Conservation (phyloP, 352 stramenopile species). For the Elongisporangium prolatum region DNA sequence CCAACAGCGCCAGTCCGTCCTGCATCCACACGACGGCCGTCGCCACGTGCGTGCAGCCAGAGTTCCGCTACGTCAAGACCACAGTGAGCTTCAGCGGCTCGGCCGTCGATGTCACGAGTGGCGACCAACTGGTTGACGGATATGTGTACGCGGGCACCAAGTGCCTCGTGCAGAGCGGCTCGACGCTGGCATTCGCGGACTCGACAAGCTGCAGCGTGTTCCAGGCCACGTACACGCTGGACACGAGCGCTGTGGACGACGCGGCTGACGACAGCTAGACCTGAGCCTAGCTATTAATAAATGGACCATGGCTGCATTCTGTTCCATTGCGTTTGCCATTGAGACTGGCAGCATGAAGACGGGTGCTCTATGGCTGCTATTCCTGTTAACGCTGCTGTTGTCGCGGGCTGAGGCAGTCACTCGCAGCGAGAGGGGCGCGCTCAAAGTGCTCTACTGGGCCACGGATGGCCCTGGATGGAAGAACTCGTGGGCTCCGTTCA, state of each 20-base stretch:
- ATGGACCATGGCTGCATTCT: background rate
- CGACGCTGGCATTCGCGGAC: slow-evolving; percentile 11
- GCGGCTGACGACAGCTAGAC: background rate
- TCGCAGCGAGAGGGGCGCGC: slow-evolving; percentile 48
- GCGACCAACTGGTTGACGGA: slow-evolving; percentile 23
- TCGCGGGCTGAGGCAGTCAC: slow-evolving; percentile 5
- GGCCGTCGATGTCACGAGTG: slow-evolving; percentile 11
- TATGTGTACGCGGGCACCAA: slow-evolving; percentile 15
- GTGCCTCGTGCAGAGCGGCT: slow-evolving; percentile 17
- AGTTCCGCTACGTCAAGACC: slow-evolving; percentile 22
- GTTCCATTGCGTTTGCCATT: background rate
- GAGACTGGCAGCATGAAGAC: background rate
- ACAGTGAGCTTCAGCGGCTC: slow-evolving; percentile 17
- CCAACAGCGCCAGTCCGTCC: slow-evolving; percentile 4
- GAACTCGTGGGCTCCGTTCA: slow-evolving; percentile 31
- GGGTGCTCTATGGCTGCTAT: background rate
- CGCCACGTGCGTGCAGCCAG: slow-evolving; percentile 11
- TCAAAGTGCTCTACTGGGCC: slow-evolving; percentile 65
- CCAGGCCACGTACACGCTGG: slow-evolving; percentile 24
- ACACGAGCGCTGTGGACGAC: slow-evolving; percentile 13
- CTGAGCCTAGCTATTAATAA: background rate
- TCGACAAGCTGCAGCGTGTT: slow-evolving; percentile 17
- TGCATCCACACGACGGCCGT: slow-evolving; percentile 11
- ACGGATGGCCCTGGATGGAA: slow-evolving; percentile 47
- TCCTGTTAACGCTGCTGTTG: background rate